Base-by-base conservation (phyloP, 2,329 filamentous ascomycete species). In the Alternaria sp. region DNA sequence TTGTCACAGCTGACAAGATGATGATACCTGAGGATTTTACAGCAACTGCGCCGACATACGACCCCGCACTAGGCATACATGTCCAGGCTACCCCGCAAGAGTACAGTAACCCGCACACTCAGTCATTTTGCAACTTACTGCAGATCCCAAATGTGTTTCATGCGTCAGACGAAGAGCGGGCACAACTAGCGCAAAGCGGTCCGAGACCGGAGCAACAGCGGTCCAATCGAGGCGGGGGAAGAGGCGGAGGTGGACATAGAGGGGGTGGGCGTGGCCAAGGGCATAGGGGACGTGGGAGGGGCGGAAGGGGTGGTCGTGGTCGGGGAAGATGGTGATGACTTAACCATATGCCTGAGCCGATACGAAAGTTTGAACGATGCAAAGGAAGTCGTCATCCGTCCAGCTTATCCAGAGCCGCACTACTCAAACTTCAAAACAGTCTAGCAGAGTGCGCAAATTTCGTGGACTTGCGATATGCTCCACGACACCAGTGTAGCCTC, bases 41-140 rank as follows among this genome's bases (percentile, higher is more conserved):
- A 25, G 76, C 85, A 23, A 97, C 92, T 0, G 94, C 94, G 4
- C 91, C 93, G 2, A 83, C 89, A 3, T 91, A 93, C 67, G 84
- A 89, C 46, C 81, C 83, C 1, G 81, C 83, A 0, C 81, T 85
- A 7, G 87, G 89, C 0, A 86, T 90, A 67, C 84, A 82, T 23
- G 87, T 88, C 0, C 73, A 83, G 0, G 83, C 89, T n/a, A 86
- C 89, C 77, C 93, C 93, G 2, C 82, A 84, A 2, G 94, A 97
- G 80, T 95, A 95, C 77, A 93, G 89, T 5, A 98, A 96, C 74
- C 90, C 91, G 12, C 95, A 98, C 81, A 98, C 93, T 7, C 84
- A 83, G n/a, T 81, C 84, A 4, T 98, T 95, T 76, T 99, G 96
- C 79, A 83, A 89, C 59, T 81, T 98, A 59, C 73, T 98, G 1